These are phyloP conservation scores for Arachis monticola DNA, from an alignment of 331 rosid genomes.

Conservation along the genomic window DNA sequence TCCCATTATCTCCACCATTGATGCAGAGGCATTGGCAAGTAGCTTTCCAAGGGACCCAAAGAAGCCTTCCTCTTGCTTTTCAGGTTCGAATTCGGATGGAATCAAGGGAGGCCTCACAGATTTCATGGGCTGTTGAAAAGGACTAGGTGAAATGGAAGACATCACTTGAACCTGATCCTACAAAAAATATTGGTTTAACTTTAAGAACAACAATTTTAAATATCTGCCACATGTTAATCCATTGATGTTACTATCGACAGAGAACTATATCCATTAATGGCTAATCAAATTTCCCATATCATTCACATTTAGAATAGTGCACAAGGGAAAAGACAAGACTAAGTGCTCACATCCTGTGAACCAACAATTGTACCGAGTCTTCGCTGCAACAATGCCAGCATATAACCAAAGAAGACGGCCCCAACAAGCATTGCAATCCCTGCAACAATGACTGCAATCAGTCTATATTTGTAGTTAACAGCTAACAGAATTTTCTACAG, in stretches of 20 bases:
- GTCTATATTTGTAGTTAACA: conserved; percentile 23
- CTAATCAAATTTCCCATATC: conserved; percentile 1
- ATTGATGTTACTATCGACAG: neutral
- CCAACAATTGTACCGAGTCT: conserved; percentile 72
- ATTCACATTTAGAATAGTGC: neutral
- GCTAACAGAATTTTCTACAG: neutral
- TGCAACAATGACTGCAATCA: conserved; percentile 43
- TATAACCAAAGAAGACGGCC: conserved; percentile 93
- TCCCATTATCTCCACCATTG: conserved; percentile 68
- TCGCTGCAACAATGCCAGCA: conserved; percentile 85
- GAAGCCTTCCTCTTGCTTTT: conserved; percentile 82
- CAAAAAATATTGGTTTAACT: conserved; percentile 37
- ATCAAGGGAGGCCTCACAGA: conserved; percentile 80
- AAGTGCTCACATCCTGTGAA: conserved; percentile 67
- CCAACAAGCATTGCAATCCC: conserved; percentile 84
- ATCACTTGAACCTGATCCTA: conserved; percentile 53
- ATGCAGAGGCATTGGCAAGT: conserved; percentile 55
- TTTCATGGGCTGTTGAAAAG: conserved; percentile 70
- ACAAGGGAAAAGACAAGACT: conserved; percentile 26
- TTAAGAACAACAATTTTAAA: neutral
- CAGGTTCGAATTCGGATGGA: conserved; percentile 69
- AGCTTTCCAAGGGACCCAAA: conserved; percentile 79
- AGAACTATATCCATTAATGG: conserved; percentile 21
- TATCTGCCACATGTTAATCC: conserved; percentile 6
- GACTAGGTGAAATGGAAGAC: conserved; percentile 48